Evolutionary conservation across 352 stramenopile species (phyloP).

Genomic region (Phytophthora cajani): DNA sequence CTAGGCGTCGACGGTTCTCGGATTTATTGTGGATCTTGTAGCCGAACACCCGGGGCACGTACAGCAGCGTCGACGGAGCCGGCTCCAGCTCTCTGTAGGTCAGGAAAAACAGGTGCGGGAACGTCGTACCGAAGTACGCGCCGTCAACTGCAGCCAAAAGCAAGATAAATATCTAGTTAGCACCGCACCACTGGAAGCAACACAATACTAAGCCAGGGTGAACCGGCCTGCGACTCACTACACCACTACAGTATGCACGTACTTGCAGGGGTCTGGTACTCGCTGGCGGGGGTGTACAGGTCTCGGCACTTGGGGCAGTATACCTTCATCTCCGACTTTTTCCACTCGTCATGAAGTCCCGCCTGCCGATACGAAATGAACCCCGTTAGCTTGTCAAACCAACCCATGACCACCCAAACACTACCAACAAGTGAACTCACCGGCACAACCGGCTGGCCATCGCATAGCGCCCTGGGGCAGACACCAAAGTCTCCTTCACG

Average conservation of each 20-base stretch:
- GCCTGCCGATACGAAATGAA: constrained; percentile 43
- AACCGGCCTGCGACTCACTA: not conserved
- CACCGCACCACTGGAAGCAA: not conserved
- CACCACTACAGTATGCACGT: constrained; percentile 32
- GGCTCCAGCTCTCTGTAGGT: constrained; percentile 95
- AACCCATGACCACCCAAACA: not conserved
- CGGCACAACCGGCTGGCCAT: constrained; percentile 84
- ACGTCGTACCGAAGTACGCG: constrained; percentile 98
- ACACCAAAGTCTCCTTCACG: constrained; percentile 89
- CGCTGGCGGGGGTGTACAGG: constrained; percentile 83
- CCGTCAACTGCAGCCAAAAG: constrained; percentile 84
- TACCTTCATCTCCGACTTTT: constrained; percentile 92
- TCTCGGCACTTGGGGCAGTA: constrained; percentile 91
- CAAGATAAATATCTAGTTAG: constrained; percentile 13
- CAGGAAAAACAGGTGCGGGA: constrained; percentile 99
- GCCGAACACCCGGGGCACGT: constrained; percentile 91
- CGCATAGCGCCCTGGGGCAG: constrained; percentile 84
- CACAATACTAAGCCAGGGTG: not conserved
- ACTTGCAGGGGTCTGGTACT: constrained; percentile 88
- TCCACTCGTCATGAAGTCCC: constrained; percentile 88
- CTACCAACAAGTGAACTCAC: constrained; percentile 40
- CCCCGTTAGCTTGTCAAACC: constrained; percentile 5
- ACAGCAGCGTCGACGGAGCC: constrained; percentile 82
- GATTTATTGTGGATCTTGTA: constrained; percentile 93
- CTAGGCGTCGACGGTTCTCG: constrained; percentile 82